phyloP scores from a whole-genome alignment of 306 rosid species.

The Leucaena leucocephala region DNA sequence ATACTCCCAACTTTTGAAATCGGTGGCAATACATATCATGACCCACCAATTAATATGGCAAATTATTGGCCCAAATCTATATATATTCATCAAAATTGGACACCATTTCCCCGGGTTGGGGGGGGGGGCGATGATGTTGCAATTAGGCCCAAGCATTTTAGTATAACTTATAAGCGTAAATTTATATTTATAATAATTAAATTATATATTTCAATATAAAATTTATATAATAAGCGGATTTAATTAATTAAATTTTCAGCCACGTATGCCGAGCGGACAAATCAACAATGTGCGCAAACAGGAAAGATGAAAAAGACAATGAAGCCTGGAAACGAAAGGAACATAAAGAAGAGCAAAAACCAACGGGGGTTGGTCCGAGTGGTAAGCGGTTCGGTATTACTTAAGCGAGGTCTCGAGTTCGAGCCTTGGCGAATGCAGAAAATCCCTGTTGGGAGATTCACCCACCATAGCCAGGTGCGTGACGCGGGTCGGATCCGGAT shows the following conservation, averaged over 20 bases:
- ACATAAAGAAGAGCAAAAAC: no score
- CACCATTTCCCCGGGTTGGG: neutral
- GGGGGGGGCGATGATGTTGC: neutral
- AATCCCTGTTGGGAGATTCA: no score
- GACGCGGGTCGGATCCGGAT: no score
- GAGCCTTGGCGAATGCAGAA: no score
- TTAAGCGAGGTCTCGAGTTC: no score
- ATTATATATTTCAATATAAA: neutral
- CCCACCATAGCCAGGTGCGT: no score
- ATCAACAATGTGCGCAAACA: neutral
- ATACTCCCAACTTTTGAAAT: neutral
- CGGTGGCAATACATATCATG: neutral
- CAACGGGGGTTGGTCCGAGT: no score
- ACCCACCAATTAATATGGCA: neutral
- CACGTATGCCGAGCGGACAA: neutral
- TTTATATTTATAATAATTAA: neutral
- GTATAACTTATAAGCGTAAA: no score
- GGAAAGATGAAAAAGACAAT: neutral
- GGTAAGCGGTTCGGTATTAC: no score
- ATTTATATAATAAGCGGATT: neutral
- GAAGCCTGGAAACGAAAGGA: neutral
- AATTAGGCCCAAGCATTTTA: neutral
- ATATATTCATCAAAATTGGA: neutral
- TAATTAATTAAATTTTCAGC: neutral
- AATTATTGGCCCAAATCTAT: neutral